Percentiles rank a stretch among this genome's conserved stretches.
Evolutionary conservation across 2,329 filamentous ascomycete genomes (phyloP).

Genomic region (Pestalotiopsis sp.): DNA sequence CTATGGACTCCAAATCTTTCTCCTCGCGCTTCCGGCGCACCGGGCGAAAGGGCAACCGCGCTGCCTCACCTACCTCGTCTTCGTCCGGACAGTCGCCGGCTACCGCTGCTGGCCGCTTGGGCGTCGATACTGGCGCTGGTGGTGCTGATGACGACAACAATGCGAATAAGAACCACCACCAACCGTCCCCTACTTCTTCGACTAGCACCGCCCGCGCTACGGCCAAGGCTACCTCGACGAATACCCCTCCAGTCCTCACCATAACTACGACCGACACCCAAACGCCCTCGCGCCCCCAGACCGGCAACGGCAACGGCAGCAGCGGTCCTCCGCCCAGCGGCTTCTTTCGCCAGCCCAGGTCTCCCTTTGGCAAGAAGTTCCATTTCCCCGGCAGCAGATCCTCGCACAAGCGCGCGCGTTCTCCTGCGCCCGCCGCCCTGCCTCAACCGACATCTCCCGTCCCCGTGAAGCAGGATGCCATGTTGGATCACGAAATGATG

Average conservation of each 20-base stretch:
- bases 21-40: conserved; percentile 31
- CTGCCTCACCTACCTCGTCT: not conserved
- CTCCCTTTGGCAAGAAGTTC: conserved; percentile 44
- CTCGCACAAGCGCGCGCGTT: conserved; percentile 51
- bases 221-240: conserved; percentile 11
- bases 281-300: conserved; percentile 18
- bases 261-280: conserved; percentile 29
- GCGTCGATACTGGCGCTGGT: not conserved
- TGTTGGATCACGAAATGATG: conserved; percentile 26
- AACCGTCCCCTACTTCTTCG: not conserved
- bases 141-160: not conserved
- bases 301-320: conserved; percentile 13
- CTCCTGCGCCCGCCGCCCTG: conserved; percentile 33
- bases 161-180: not conserved
- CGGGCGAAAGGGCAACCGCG: conserved; percentile 18
- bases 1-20: conserved; percentile 27
- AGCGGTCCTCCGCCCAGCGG: conserved; percentile 18
- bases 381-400: conserved; percentile 38
- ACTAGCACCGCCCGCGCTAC: not conserved
- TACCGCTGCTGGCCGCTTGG: conserved; percentile 10
- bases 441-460: conserved; percentile 25
- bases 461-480: conserved; percentile 40
- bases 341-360: conserved; percentile 25
- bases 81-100: conserved; percentile 17
- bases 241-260: conserved; percentile 26